phyloP scores from a whole-genome alignment of 2,329 filamentous ascomycete species.

The Talaromyces funiculosus region DNA sequence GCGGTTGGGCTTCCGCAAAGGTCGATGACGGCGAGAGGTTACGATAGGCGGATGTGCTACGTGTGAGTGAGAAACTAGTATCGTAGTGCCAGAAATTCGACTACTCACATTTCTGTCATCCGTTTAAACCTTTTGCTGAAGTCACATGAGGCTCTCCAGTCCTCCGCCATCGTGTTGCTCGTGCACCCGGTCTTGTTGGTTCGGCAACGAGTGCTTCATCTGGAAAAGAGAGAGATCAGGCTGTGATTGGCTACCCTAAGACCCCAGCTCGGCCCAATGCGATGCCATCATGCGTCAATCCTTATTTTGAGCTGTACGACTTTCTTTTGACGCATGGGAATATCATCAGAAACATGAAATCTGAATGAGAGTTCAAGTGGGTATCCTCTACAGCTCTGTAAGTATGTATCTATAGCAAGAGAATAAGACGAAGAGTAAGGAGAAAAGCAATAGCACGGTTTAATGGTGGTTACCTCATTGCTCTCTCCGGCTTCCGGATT shows the following conservation, averaged over 20 bases:
- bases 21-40: constrained; percentile 40
- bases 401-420: background rate
- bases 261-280: background rate
- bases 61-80: background rate
- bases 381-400: background rate
- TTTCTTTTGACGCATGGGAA: background rate
- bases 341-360: background rate
- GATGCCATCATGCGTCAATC: background rate
- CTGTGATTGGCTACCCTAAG: background rate
- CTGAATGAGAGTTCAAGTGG: background rate
- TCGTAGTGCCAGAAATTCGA: background rate
- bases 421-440: background rate
- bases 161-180: constrained; percentile 14
- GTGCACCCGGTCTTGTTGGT: background rate
- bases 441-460: constrained; percentile 11
- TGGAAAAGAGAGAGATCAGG: background rate
- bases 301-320: background rate
- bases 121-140: constrained; percentile 58
- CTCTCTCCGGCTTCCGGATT: constrained; percentile 2
- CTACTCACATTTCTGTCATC: constrained; percentile 57
- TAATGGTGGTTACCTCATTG: constrained; percentile 16
- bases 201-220: background rate
- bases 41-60: constrained; percentile 47
- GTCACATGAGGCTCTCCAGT: constrained; percentile 51
- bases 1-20: constrained; percentile 45